phyloP scores from a whole-genome alignment of 2,329 filamentous ascomycete species.

The Ascomycota sp. region DNA sequence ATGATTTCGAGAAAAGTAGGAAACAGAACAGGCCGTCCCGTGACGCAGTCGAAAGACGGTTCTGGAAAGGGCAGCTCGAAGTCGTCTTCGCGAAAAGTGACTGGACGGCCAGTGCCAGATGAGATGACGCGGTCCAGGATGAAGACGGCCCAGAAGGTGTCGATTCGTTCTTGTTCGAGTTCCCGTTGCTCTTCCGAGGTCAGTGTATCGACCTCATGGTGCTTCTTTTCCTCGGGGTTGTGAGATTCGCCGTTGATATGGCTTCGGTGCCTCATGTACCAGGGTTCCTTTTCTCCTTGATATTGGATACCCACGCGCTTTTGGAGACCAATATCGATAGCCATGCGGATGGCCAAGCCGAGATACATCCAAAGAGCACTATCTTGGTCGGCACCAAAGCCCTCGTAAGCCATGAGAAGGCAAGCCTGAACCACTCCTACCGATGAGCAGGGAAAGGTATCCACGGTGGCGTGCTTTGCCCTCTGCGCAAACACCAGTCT shows the following conservation, averaged over 20 bases:
- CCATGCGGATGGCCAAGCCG: constrained; percentile 69
- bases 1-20: constrained; percentile 68
- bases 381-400: constrained; percentile 74
- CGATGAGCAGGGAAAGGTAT: constrained; percentile 65
- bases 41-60: constrained; percentile 27
- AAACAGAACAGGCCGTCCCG: constrained; percentile 58
- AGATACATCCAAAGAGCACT: constrained; percentile 90
- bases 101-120: constrained; percentile 65
- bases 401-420: constrained; percentile 67
- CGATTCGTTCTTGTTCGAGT: constrained; percentile 62
- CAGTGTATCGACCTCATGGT: constrained; percentile 17
- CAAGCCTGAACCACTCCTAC: constrained; percentile 72
- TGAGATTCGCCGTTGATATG: constrained; percentile 13
- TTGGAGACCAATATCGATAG: constrained; percentile 60
- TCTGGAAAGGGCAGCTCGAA: constrained; percentile 57
- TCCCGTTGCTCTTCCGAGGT: constrained; percentile 35
- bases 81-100: constrained; percentile 66
- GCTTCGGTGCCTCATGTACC: constrained; percentile 24
- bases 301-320: constrained; percentile 56
- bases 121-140: constrained; percentile 76
- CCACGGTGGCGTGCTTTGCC: constrained; percentile 64
- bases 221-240: constrained; percentile 19
- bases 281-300: constrained; percentile 31
- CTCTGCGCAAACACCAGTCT: constrained; percentile 63
- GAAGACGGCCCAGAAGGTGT: constrained; percentile 83